These are phyloP conservation scores for Strobilomyces echinocephalus DNA, from an alignment of 768 basidiomycete species.

Conservation along the genomic window DNA sequence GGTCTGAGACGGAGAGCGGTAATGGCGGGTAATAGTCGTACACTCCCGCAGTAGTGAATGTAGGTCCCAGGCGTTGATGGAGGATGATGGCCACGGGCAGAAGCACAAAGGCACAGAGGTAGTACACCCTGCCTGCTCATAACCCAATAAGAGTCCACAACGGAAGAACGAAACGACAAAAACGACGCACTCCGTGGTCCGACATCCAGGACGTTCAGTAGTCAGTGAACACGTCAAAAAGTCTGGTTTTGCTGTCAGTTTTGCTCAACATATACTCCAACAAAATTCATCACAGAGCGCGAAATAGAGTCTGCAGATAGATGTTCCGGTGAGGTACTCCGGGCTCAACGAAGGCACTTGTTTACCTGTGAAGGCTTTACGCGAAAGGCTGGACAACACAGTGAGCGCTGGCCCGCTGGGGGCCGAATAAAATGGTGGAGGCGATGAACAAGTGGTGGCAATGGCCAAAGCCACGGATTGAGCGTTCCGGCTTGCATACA, in stretches of 20 bases:
- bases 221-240: slow-evolving; percentile 78
- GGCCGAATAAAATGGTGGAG: too few species aligned
- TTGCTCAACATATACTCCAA: background rate
- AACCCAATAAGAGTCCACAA: background rate
- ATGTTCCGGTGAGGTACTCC: slow-evolving; percentile 76
- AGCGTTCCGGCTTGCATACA: too few species aligned
- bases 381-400: too few species aligned
- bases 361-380: too few species aligned
- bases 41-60: slow-evolving; percentile 58
- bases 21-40: slow-evolving; percentile 87
- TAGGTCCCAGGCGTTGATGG: slow-evolving; percentile 73
- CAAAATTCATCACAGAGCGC: slow-evolving; percentile 59
- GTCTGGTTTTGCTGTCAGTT: slow-evolving; percentile 44
- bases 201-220: slow-evolving; percentile 81
- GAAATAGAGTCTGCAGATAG: slow-evolving; percentile 62
- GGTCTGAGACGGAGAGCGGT: slow-evolving; percentile 51
- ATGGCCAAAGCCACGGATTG: too few species aligned
- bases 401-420: too few species aligned
- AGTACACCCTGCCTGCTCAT: slow-evolving; percentile 57
- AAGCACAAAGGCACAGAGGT: slow-evolving; percentile 54
- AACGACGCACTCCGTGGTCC: slow-evolving; percentile 59
- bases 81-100: slow-evolving; percentile 59
- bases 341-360: slow-evolving; percentile 60
- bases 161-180: background rate
- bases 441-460: too few species aligned